Conservation (phyloP, 441 rosid genomes). For the Euphorbia corollata region DNA sequence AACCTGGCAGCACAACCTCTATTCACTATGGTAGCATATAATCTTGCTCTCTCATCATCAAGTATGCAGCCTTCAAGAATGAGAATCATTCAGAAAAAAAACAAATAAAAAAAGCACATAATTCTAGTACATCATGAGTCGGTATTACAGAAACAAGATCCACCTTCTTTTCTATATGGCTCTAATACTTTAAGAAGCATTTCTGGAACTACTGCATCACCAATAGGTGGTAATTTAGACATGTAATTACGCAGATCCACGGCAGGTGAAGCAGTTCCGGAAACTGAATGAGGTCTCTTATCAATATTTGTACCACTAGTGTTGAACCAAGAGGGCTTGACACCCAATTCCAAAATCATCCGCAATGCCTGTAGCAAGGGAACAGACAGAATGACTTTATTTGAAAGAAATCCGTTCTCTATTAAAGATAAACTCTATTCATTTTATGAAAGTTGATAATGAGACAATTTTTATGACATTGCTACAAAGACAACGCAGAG, state of each 20-base stretch:
- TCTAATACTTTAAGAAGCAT: slow-evolving; percentile 92
- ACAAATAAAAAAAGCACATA: neutral
- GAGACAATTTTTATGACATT: slow-evolving; percentile 3
- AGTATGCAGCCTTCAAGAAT: slow-evolving; percentile 59
- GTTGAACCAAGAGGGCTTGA: slow-evolving; percentile 94
- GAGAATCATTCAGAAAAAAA: slow-evolving; percentile 21
- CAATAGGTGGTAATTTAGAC: slow-evolving; percentile 69
- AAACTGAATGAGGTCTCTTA: slow-evolving; percentile 73
- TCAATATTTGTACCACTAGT: slow-evolving; percentile 61
- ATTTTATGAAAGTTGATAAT: neutral
- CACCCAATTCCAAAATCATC: slow-evolving; percentile 95
- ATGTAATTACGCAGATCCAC: slow-evolving; percentile 84
- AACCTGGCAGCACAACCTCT: slow-evolving; percentile 82
- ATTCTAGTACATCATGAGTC: neutral
- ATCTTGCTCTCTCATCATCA: slow-evolving; percentile 83
- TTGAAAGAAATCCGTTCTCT: neutral
- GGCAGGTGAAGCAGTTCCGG: slow-evolving; percentile 60
- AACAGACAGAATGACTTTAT: slow-evolving; percentile 11
- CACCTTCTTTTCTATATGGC: slow-evolving; percentile 84
- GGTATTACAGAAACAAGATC: slow-evolving; percentile 13
- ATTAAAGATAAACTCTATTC: neutral
- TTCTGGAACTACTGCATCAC: slow-evolving; percentile 92
- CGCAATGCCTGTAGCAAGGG: slow-evolving; percentile 64
- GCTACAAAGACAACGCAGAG: neutral
- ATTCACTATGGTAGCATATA: slow-evolving; percentile 73